phyloP scores from a whole-genome alignment of 345 rosid species.

The Syzygium oleosum region DNA sequence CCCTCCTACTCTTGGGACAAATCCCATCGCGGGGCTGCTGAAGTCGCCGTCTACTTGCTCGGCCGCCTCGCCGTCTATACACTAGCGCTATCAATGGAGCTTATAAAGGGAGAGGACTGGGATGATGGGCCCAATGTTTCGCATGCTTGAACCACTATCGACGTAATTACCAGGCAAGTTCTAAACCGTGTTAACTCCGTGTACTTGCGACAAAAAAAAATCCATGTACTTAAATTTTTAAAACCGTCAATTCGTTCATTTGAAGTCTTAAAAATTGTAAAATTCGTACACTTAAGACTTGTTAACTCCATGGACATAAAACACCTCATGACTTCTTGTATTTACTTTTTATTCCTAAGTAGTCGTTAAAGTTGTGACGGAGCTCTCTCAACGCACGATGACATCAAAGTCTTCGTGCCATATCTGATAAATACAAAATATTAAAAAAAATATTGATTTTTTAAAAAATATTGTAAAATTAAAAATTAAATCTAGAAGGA shows the following conservation, averaged over 20 bases:
- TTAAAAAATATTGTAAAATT: not conserved
- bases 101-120: not conserved
- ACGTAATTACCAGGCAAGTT: not conserved
- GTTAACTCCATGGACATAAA: not conserved
- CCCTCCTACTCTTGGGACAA: not conserved
- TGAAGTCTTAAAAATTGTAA: not conserved
- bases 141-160: rapidly evolving
- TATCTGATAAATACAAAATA: not conserved
- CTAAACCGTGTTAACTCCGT: not conserved
- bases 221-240: not conserved
- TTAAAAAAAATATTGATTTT: not conserved
- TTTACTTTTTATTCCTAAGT: not conserved
- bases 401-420: not conserved
- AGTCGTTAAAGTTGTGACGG: not conserved
- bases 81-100: not conserved
- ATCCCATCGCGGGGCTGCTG: not conserved
- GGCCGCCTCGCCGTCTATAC: not conserved
- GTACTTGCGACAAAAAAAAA: not conserved
- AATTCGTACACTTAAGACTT: not conserved
- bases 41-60: not conserved
- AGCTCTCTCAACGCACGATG: not conserved
- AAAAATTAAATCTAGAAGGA: not conserved
- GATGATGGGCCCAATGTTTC: not conserved
- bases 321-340: not conserved
- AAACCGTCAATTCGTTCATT: not conserved